Evolutionary conservation across 1,284 basidiomycete genomes (phyloP), one percentile per base, ranked within the genome.

Genomic region (Papiliotrema fonsecae): DNA sequence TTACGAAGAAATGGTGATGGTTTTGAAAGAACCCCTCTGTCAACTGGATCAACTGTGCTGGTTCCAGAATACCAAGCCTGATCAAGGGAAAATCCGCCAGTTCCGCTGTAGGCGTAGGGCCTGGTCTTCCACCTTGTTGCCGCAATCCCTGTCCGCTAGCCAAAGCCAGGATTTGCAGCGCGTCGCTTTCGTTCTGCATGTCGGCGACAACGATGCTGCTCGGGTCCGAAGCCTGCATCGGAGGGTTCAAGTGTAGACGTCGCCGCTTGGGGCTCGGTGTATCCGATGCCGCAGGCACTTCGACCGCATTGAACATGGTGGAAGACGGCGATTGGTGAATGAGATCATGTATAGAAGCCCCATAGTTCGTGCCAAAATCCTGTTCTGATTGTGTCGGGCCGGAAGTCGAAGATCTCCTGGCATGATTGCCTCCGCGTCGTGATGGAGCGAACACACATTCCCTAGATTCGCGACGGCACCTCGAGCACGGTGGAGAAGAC

Each of bases 1-100:
- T 64, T 45, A 73, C 72, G 42, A 76, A 75, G 27, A 77, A 58
- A 49, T 73, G 71, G 50, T 77, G 76, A 43, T 75, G 64, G 36
- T 66, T 64, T 4, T 58, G 51, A 55, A 77, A 76, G 54, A 75
- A 77, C 1, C 56, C 56, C 6, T 70, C 61, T 9, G 67, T 64
- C 28, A 75, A 62, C 18, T 51, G 54, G 4, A 57, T 45, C 4
- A 75, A 61, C 51, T 71, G 64, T 14, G 59, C 58, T 4, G 57
- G 58, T 4, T 62, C 60, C 6, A 76, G 44, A 14, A 75, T 69
- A 0, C 72, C 72, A 18, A 72, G 58, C 26, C 69, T 65, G 25
- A 77, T 61, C 32, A 77, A 59, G 1, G 70, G 61, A 52, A 76
- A 76, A n/a, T 65, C 57, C 46, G 0, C 45, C 42, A 31, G 58